Evolutionary conservation across 345 rosid species (phyloP), one percentile per base, ranked within the genome.

Genomic region (Microthlaspi erraticum): DNA sequence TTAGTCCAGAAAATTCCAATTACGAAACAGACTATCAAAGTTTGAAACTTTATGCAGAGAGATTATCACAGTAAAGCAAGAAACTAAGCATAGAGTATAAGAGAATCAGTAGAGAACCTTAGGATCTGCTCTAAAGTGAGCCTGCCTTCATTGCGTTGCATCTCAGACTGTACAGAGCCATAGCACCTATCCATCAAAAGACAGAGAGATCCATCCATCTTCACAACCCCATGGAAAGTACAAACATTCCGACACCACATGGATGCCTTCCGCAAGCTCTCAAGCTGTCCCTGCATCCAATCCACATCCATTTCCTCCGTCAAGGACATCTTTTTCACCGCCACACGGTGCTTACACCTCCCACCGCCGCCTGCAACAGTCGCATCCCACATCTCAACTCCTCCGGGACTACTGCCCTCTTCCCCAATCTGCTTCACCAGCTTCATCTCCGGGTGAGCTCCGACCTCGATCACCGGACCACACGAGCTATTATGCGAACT

Each of bases 241-340:
- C 99, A 94, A 39, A 91, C 95, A 81, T 89, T 89, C 76, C 97
- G 73, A 73, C 99, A 94, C 99, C 99, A 91, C 95, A 88, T 88
- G 0, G 96, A 89, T 29, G 81, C 85, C 41, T 83, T 77, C 74
- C 93, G 70, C 81, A 94, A 79, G 56, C 65, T 80, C 65, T 94
- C 97, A 5, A 94, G 86, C 85, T 89, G 89, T 43, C 83, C 89
- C 64, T 74, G 86, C 78, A 94, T 85, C 95, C 89, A 87, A 11
- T 94, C 96, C 4, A 77, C 79, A 65, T 94, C 96, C 84, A 82
- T 85, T 23, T 78, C 97, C 63, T 93, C 96, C 43, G 77, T 82
- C 11, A 86, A 64, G 57, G 51, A 71, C 64, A 91, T 89, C 78
- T 84, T 89, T 82, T 89, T 94, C 67, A 89, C 88, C 16, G 83